Base-by-base conservation (phyloP, 805 yeast species). In the Wickerhamomyces silvicola region DNA sequence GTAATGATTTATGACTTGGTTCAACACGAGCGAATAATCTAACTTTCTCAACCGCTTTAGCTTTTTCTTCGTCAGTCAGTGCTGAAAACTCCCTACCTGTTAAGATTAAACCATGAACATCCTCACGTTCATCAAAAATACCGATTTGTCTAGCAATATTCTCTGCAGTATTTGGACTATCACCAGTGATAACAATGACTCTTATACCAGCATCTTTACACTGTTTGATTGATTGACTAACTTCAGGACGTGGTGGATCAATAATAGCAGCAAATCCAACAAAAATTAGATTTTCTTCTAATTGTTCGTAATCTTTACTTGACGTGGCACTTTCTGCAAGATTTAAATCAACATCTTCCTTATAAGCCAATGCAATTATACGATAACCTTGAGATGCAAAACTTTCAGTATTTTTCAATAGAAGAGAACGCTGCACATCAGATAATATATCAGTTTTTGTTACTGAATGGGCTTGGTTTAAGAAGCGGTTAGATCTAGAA, bases 1-100 rank as follows among this genome's bases (percentile, higher is more conserved):
- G 62, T 27, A 69, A 45, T 11, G 66, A 68, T 50, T 73, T 72
- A 27, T 75, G 75, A 32, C 57, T 59, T 6, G 79, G 78, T 28
- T 76, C 77, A 39, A 75, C 74, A 36, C 79, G 59, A 6, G 78
- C 76, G 50, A 72, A 67, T 23, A 62, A 27, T 22, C 64, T 67
- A 24, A 68, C 63, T 1, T 64, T 71, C 27, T 62, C 54, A 11
- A 68, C 72, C 1, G 72, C 72, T 7, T 41, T 45, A 19, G 59
- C 62, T 29, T 67, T 60, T 23, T 63, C 63, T 3, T 54, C 38
- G n/a, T 50, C 54, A n/a, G 56, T 39, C 29, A 62, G 29, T 7
- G 37, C 38, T 13, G 48, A 47, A 54, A 50, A 70, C 53, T 41
- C 66, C 37, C 57, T 59, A 41, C 51, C 66, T 36, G 60, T 71